phyloP scores from a whole-genome alignment of 768 basidiomycete species.

The Psilocybe azurescens region DNA sequence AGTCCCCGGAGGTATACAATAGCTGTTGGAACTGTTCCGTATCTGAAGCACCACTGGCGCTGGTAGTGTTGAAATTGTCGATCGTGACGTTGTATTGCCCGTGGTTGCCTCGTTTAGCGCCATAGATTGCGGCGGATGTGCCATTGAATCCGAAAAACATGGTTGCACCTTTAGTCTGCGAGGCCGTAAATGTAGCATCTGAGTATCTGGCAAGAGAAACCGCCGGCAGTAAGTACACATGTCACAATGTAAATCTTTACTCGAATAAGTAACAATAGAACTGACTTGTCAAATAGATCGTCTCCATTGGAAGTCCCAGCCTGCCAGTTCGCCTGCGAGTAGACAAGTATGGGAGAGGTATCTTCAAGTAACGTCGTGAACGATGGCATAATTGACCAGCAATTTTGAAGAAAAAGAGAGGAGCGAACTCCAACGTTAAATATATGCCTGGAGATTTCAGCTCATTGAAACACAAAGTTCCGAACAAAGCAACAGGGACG shows the following conservation, averaged over 20 bases:
- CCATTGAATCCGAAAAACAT: slow-evolving; percentile 43
- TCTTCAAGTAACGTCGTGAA: slow-evolving; percentile 7
- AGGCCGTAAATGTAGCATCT: slow-evolving; percentile 29
- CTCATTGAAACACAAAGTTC: background rate
- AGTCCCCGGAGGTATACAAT: slow-evolving; percentile 3
- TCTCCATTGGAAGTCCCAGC: slow-evolving; percentile 3
- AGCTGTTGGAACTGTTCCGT: slow-evolving; percentile 9
- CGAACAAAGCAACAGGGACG: background rate
- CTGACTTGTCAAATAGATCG: slow-evolving; percentile 1
- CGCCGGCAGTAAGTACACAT: too few relatives aligned
- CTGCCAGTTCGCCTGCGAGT: slow-evolving; percentile 4
- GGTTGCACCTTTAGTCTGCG: slow-evolving; percentile 32
- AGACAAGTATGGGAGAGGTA: slow-evolving; percentile 6
- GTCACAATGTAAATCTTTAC: background rate
- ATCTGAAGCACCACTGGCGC: slow-evolving; percentile 15
- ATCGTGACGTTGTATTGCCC: slow-evolving; percentile 33
- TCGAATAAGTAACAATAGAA: too few relatives aligned
- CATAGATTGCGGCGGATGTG: slow-evolving; percentile 40
- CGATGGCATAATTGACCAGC: slow-evolving; percentile 5
- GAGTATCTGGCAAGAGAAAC: slow-evolving; percentile 17
- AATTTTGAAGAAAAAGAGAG: background rate
- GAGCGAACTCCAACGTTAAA: background rate
- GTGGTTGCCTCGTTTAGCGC: slow-evolving; percentile 44
- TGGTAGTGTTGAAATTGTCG: slow-evolving; percentile 19
- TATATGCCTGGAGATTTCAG: background rate